Percentiles rank a stretch among this genome's conserved stretches.
Conservation (phyloP, 495 filamentous ascomycete species). For the Neurospora tetraspora region DNA sequence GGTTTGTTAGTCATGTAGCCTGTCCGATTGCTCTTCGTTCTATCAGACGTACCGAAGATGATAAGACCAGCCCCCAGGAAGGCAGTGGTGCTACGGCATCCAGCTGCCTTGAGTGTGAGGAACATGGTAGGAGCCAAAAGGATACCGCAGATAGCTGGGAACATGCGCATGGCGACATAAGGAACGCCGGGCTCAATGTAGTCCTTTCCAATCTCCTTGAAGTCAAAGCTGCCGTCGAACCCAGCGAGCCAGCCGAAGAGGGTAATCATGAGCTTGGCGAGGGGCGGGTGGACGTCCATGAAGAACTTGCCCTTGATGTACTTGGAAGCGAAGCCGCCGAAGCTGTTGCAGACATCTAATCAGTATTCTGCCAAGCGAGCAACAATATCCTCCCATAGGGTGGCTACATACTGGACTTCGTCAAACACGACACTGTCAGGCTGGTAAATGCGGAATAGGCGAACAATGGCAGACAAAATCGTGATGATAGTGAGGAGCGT, state of each 20-base stretch:
- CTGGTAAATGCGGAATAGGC: slow-evolving; percentile 92
- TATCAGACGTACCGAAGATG: slow-evolving; percentile 63
- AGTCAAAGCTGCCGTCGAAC: slow-evolving; percentile 92
- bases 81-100: slow-evolving; percentile 77
- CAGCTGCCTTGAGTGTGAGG: slow-evolving; percentile 81
- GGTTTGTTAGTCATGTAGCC: background rate
- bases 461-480: slow-evolving; percentile 64
- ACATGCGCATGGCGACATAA: slow-evolving; percentile 94
- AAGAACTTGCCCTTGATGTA: slow-evolving; percentile 99
- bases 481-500: slow-evolving; percentile 63
- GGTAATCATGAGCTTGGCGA: slow-evolving; percentile 91
- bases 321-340: slow-evolving; percentile 94
- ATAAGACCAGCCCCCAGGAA: slow-evolving; percentile 73
- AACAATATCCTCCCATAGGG: background rate
- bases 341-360: slow-evolving; percentile 44
- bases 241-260: slow-evolving; percentile 92
- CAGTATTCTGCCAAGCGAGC: slow-evolving; percentile 4
- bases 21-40: slow-evolving; percentile 5
- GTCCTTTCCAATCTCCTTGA: slow-evolving; percentile 99
- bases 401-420: slow-evolving; percentile 75
- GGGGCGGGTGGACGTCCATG: slow-evolving; percentile 98
- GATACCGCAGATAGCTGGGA: slow-evolving; percentile 82
- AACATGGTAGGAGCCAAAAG: slow-evolving; percentile 85
- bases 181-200: slow-evolving; percentile 91
- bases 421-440: slow-evolving; percentile 96